Base-by-base conservation (phyloP, 768 basidiomycete species). In the Glaciozyma martinii region DNA sequence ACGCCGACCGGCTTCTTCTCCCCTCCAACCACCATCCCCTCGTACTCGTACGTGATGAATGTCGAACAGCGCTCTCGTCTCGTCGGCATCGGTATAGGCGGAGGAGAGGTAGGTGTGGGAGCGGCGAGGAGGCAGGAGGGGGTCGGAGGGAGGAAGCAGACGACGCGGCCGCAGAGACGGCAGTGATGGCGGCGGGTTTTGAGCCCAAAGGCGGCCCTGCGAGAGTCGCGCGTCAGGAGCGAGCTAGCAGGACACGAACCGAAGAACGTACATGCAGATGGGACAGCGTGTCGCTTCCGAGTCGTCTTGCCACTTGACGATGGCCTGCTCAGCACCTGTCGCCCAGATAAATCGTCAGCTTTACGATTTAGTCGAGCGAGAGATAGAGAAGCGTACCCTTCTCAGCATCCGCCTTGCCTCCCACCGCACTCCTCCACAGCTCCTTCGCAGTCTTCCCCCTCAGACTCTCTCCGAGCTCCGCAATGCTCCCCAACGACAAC, bases 151-250 rank as follows among this genome's bases (percentile, higher is more conserved):
- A 95, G 80, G 1, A 92, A 87, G 73, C 94, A 98, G 18, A 97
- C 85, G 47, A 97, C 88, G 61, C 86, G 81, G 0, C 94, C 94
- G 71, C 94, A 98, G 19, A 97, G 79, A 13, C 94, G 85, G 75
- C 94, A 98, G 74, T 98, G 94, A 71, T 98, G 94, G 77, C 94
- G 94, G 19, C 94, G 85, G 71, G 91, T 94, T 1, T 90, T 89
- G 4, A 98, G 77, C 0, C 92, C 88, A 74, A 98, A 98, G 2
- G 86, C 83, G 2, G 78, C 57, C 82, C 81, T 70, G 83, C 84
- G 9, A 27, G 6, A 50, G 30, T 3, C 37, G 5, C 19, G 29
- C 29, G n/a, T 60, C 37, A 59, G 59, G 18, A 3, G 29, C 16
- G n/a, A n/a, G 7, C 25, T 27, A 25, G 21, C 43, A 50, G 0